A percentile compares a stretch with the other conserved stretches of the same genome.
Conservation (phyloP, 2,329 filamentous ascomycete genomes). For the Talaromyces islandicus region DNA sequence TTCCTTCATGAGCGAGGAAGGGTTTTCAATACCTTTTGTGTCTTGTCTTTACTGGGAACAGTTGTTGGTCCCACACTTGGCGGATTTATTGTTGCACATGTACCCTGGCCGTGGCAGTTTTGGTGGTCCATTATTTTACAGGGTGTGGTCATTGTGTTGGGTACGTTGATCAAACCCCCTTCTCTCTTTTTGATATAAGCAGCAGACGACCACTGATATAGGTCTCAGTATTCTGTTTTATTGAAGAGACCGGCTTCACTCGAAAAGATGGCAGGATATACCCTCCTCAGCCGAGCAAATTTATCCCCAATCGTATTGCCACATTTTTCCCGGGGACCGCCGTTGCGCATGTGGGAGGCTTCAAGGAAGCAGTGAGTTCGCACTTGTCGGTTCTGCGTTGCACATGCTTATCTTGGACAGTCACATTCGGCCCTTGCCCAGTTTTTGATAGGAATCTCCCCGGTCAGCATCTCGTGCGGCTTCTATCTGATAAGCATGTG, state of each 20-base stretch:
- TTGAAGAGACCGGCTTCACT: constrained; percentile 9
- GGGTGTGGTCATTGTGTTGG: constrained; percentile 1
- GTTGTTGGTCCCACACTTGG: constrained; percentile 5
- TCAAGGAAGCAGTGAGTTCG: constrained; percentile 6
- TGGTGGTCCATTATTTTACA: constrained; percentile 9
- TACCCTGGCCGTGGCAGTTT: constrained; percentile 7
- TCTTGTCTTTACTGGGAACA: constrained; percentile 1
- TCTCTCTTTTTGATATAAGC: not conserved
- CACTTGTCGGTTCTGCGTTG: not conserved
- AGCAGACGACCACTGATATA: not conserved
- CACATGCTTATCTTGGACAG: not conserved
- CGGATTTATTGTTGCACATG: constrained; percentile 9
- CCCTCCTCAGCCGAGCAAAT: constrained; percentile 1
- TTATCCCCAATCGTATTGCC: constrained; percentile 6
- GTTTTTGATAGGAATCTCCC: constrained; percentile 7
- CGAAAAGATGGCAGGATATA: constrained; percentile 1
- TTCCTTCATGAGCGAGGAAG: constrained; percentile 10
- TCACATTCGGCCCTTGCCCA: constrained; percentile 1
- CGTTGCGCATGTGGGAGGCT: constrained; percentile 2
- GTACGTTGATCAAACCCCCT: not conserved
- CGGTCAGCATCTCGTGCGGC: constrained; percentile 2
- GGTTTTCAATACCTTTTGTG: constrained; percentile 8
- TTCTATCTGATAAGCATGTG: constrained; percentile 1
- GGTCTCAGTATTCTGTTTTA: constrained; percentile 3
- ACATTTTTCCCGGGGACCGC: constrained; percentile 8